These are phyloP conservation scores for Cucurbita argyrosperma DNA, from an alignment of 306 rosid species.

Conservation along the genomic window DNA sequence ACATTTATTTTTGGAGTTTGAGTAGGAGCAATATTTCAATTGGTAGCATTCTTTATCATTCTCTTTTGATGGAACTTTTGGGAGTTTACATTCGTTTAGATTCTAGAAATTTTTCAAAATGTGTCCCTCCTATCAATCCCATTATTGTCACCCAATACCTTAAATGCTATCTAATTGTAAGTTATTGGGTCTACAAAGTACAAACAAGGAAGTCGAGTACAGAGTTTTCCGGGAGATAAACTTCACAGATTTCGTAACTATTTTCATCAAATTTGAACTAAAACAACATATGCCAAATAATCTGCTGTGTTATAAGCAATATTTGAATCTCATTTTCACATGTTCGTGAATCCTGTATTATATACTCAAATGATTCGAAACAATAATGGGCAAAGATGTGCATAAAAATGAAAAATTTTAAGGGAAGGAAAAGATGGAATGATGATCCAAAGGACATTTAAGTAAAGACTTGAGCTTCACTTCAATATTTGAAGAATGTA, in stretches of 20 bases:
- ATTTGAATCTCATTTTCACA: background rate
- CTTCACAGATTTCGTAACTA: background rate
- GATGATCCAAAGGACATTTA: background rate
- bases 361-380: background rate
- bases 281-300: background rate
- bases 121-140: background rate
- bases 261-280: background rate
- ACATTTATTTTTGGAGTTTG: background rate
- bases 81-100: background rate
- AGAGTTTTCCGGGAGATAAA: background rate
- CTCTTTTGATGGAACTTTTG: background rate
- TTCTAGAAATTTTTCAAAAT: background rate
- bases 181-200: background rate
- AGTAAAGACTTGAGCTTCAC: background rate
- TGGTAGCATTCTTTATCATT: background rate
- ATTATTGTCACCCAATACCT: background rate
- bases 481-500: background rate
- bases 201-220: background rate
- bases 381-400: background rate
- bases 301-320: background rate
- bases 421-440: background rate
- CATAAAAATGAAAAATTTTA: background rate
- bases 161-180: background rate
- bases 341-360: background rate
- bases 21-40: background rate